Evolutionary conservation across 768 basidiomycete genomes (phyloP).

Genomic region (Epithele typhae): DNA sequence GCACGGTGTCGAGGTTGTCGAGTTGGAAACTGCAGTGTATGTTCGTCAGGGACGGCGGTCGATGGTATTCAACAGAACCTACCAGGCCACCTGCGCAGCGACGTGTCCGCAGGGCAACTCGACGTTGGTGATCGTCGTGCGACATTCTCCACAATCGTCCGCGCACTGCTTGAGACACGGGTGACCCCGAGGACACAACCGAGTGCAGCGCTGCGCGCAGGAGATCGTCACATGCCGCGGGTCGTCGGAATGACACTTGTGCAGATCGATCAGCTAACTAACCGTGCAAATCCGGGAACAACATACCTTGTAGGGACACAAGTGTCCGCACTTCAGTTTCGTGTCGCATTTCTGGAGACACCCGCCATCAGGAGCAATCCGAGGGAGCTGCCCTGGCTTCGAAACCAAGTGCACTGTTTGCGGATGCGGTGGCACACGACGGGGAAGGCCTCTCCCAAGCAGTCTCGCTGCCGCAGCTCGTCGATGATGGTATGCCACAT

Average conservation of each 20-base stretch:
- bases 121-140: slow-evolving; percentile 40
- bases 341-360: slow-evolving; percentile 53
- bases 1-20: slow-evolving; percentile 39
- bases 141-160: slow-evolving; percentile 47
- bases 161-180: slow-evolving; percentile 55
- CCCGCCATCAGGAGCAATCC: slow-evolving; percentile 59
- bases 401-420: slow-evolving; percentile 37
- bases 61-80: slow-evolving; percentile 44
- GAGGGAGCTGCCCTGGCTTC: slow-evolving; percentile 46
- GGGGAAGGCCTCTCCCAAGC: slow-evolving; percentile 50
- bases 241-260: slow-evolving; percentile 60
- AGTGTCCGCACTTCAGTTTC: slow-evolving; percentile 56
- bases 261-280: too few species aligned
- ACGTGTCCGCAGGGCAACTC: slow-evolving; percentile 56
- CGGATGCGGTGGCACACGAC: slow-evolving; percentile 54
- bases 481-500: slow-evolving; percentile 59
- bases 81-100: slow-evolving; percentile 16
- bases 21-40: slow-evolving; percentile 36
- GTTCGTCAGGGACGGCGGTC: background rate
- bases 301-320: slow-evolving; percentile 55
- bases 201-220: slow-evolving; percentile 46
- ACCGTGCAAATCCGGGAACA: too few species aligned
- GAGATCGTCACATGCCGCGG: slow-evolving; percentile 44
- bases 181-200: slow-evolving; percentile 50
- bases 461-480: slow-evolving; percentile 44